Evolutionary conservation across 1,284 basidiomycete species (phyloP).

Genomic region (Cryptococcus sp.): DNA sequence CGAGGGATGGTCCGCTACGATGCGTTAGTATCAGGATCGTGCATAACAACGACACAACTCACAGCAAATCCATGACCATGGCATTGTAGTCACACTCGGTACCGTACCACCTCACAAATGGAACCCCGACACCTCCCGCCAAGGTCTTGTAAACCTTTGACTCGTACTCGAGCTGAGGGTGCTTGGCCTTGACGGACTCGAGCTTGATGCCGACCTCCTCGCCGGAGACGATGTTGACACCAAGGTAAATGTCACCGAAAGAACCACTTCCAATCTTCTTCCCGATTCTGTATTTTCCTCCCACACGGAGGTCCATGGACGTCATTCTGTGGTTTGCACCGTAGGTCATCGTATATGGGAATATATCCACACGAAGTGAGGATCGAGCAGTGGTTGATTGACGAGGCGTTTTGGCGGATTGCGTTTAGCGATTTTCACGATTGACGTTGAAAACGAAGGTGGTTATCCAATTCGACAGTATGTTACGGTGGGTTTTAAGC

Average conservation of each 20-base stretch:
- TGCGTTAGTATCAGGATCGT: neutral
- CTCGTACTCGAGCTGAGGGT: constrained; percentile 99
- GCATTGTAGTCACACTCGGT: constrained; percentile 99
- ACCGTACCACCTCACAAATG: constrained; percentile 98
- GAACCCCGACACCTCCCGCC: constrained; percentile 96
- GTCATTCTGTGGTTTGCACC: constrained; percentile 42
- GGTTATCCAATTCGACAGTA: no score
- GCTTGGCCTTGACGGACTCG: constrained; percentile 99
- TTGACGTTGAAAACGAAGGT: no score
- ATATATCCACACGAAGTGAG: constrained; percentile 2
- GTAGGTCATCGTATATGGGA: constrained; percentile 18
- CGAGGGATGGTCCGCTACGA: constrained; percentile 79
- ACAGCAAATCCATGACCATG: constrained; percentile 96
- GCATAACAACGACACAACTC: constrained; percentile 25
- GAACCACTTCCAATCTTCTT: constrained; percentile 99
- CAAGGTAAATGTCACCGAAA: constrained; percentile 98
- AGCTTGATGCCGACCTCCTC: constrained; percentile 99
- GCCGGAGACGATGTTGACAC: constrained; percentile 99
- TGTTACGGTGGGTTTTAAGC: no score
- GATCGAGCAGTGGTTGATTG: constrained; percentile 3
- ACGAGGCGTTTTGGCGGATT: constrained; percentile 6
- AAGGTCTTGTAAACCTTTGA: constrained; percentile 96
- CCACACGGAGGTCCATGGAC: constrained; percentile 87
- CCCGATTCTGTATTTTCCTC: constrained; percentile 97
- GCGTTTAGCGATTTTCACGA: neutral